Conservation (phyloP, 371 early-diverging fungal species). For the Fennellomyces sp. region DNA sequence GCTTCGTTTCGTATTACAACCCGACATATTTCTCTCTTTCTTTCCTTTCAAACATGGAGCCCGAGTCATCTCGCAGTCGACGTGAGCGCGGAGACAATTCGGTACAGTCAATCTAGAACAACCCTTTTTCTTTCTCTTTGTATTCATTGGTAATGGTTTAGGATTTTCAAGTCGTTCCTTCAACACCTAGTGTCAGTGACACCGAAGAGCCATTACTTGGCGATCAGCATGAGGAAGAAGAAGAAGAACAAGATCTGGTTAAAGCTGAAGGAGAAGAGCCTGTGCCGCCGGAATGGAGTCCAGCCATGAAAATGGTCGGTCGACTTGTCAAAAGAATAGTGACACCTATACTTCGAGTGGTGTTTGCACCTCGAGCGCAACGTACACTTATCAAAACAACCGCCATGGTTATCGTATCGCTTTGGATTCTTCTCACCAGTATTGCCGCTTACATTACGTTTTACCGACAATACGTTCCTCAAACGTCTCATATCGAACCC, state of each 20-base stretch:
- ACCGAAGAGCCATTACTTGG: slow-evolving; percentile 15
- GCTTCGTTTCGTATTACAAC: slow-evolving; percentile 1
- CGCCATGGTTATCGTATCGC: slow-evolving; percentile 24
- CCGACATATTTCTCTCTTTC: background rate
- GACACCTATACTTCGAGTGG: slow-evolving; percentile 21
- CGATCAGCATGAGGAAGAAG: slow-evolving; percentile 4
- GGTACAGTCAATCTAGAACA: background rate
- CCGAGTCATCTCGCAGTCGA: background rate
- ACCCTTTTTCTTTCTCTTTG: background rate
- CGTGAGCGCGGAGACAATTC: slow-evolving; percentile 1
- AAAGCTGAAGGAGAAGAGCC: slow-evolving; percentile 10
- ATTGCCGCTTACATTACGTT: slow-evolving; percentile 47
- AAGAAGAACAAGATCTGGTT: slow-evolving; percentile 36
- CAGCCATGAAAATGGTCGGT: slow-evolving; percentile 11
- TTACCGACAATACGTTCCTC: slow-evolving; percentile 48
- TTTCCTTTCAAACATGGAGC: background rate
- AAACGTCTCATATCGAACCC: slow-evolving; percentile 43
- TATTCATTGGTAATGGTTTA: background rate
- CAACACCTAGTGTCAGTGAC: slow-evolving; percentile 8
- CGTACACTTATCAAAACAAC: slow-evolving; percentile 35
- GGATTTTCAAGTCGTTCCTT: slow-evolving; percentile 26
- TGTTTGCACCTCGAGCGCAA: slow-evolving; percentile 41
- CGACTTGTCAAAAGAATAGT: slow-evolving; percentile 9
- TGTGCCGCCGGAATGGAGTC: slow-evolving; percentile 20
- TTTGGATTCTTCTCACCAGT: slow-evolving; percentile 45